Conservation (phyloP, 768 basidiomycete genomes). For the Coprinopsis sp. region DNA sequence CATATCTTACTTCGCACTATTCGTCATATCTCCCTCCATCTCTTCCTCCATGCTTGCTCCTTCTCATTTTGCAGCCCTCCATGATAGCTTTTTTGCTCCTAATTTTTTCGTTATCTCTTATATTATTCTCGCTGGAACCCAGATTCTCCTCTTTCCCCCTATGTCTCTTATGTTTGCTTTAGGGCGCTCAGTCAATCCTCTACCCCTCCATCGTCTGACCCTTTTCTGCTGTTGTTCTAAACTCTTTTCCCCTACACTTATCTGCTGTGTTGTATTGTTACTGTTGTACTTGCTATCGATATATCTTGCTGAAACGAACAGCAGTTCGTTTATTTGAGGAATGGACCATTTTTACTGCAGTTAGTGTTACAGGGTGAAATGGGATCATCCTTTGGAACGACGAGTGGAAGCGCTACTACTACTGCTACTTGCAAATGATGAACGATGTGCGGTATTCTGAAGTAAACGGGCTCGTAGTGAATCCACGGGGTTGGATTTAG, state of each 20-base stretch:
- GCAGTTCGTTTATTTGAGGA: neutral
- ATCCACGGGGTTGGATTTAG: neutral
- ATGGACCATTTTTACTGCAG: too few relatives aligned
- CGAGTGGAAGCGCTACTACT: neutral
- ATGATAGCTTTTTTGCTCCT: neutral
- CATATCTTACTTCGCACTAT: constrained; percentile 10
- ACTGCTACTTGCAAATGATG: constrained; percentile 1
- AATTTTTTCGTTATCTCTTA: constrained; percentile 18
- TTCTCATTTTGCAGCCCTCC: constrained; percentile 10
- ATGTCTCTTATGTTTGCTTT: constrained; percentile 14
- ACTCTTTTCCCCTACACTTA: constrained; percentile 24
- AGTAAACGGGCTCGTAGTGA: constrained; percentile 6
- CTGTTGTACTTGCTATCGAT: constrained; percentile 19
- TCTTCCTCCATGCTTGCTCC: constrained; percentile 16
- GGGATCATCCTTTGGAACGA: neutral
- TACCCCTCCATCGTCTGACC: constrained; percentile 9
- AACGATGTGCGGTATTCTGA: constrained; percentile 11
- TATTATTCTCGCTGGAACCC: constrained; percentile 37
- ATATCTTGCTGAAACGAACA: constrained; percentile 15
- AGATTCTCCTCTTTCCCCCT: constrained; percentile 21
- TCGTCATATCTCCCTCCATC: constrained; percentile 19
- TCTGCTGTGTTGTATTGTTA: constrained; percentile 18
- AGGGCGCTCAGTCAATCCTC: too few relatives aligned
- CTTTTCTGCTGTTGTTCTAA: constrained; percentile 6
- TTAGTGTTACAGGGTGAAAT: too few relatives aligned